Evolutionary conservation across 352 stramenopile species (phyloP), one percentile per base, ranked within the genome.

Genomic region (Globisporangium nodosum): DNA sequence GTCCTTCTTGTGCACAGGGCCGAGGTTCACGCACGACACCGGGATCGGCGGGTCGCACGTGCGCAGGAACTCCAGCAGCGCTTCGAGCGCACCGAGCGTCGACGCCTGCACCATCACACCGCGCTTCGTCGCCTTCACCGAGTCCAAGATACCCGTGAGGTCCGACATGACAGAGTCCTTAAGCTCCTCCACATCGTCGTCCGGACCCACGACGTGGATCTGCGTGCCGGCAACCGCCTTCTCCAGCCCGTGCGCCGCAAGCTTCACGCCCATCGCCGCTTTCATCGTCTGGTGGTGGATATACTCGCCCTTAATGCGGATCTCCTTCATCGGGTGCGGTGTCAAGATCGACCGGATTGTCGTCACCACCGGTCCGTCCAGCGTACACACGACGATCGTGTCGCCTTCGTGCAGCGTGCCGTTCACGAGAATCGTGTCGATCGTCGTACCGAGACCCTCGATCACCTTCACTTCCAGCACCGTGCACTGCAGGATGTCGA

Each of bases 391-490:
- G 9, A 99, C 97, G 62, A 99, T 98, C 16, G 85, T 95, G 58
- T 99, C 88, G 35, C 97, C 96, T 71, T 98, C 95, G 56, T 88
- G 80, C 30, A 99, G 71, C 53, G 81, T 89, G 43, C 97, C 97
- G 74, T 99, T 99, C 18, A 99, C 96, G 37, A 99, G 77, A 62
- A 99, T 93, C 15, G 98, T 97, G 88, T 99, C 97, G 40, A 99
- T 96, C 12, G 97, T 99, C 61, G 97, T 99, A 59, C 97, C 97
- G 8, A 99, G 80, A 57, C 97, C 97, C 73, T 99, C 97, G 63
- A 99, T 99, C 31, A 97, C 95, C 87, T 99, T 99, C 45, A 99
- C 97, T 80, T 99, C 97, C 21, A 99, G 76, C 48, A 99, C 96
- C 5, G 96, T 99, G 80, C 87, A 97, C 78, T 99, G 91, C 48